Conservation (phyloP, 2,329 filamentous ascomycete genomes). For the Trichoderma cornu-damae region DNA sequence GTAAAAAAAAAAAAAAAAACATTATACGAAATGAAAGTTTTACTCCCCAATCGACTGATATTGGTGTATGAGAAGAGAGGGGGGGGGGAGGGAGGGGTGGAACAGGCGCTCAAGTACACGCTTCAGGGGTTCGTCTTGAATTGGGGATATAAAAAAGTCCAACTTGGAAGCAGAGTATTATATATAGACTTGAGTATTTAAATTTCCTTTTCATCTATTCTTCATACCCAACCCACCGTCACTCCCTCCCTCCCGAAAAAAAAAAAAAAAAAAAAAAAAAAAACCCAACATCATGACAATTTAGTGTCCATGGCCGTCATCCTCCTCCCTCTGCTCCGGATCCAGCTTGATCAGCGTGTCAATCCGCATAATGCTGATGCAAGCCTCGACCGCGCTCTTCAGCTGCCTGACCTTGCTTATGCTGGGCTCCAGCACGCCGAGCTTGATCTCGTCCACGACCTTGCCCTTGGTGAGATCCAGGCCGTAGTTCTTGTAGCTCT, state of each 20-base stretch:
- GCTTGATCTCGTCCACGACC: constrained; percentile 89
- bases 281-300: too few relatives aligned
- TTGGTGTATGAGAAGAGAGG: too few relatives aligned
- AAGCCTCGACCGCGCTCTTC: constrained; percentile 97
- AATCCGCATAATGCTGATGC: constrained; percentile 98
- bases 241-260: background rate
- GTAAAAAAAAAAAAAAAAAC: constrained; percentile 33
- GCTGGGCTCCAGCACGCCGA: constrained; percentile 90
- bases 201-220: constrained; percentile 24
- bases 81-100: too few relatives aligned
- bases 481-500: constrained; percentile 98
- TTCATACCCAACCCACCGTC: too few relatives aligned
- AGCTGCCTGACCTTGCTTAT: constrained; percentile 98
- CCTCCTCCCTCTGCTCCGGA: constrained; percentile 72
- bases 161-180: background rate
- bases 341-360: constrained; percentile 98
- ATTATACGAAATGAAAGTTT: constrained; percentile 24
- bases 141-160: background rate
- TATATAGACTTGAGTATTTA: constrained; percentile 5
- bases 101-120: too few relatives aligned
- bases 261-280: too few relatives aligned
- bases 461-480: constrained; percentile 84
- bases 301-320: constrained; percentile 80
- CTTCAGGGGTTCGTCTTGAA: background rate
- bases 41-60: background rate